Base-by-base conservation (phyloP, 352 stramenopile genomes). In the Phytophthora meadii region DNA sequence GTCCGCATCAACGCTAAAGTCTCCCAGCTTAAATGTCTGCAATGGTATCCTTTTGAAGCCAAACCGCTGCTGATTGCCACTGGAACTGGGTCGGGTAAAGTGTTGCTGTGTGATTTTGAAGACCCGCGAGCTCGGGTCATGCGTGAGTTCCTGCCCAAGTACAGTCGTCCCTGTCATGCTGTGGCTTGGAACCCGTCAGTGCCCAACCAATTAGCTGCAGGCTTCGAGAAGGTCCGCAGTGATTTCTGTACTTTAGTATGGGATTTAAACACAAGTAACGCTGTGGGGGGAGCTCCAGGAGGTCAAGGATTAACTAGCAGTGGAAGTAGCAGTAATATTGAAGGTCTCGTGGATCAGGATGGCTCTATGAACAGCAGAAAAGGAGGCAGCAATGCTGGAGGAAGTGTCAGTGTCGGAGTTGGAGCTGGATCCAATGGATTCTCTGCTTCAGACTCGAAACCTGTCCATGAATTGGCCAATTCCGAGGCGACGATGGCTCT, bases 221-320 rank as follows among this genome's bases (percentile, higher is more conserved):
- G 88, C 30, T 94, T 96, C 61, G 88, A 96, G 48, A 96, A 96
- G 68, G 86, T 96, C 24, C 84, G 88, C 40, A 92, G 82, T 48
- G 88, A 94, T 58, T 94, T 86, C 40, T 95, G 88, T 41, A 93
- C 88, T 22, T 66, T 95, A 2, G 88, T 95, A 32, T 95, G 88
- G 88, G 88, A 95, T 53, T 66, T 95, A 19, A 90, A 90, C 27
- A 78, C 75, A 41, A 76, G 70, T n/a, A 61, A 39, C 10, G 39
- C 54, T 8, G 60, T 42, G 24, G 61, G 54, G 14, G 46, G 22
- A 22, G 30, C 55, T 7, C 17, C 30, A n/a, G 52, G 63, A 1
- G 34, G 28, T 3, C 44, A 37, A 15, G 68, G 53, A 1, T 46
- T 75, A 9, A 63, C 66, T 0, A 61, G 44, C 22, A 73, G 72